Evolutionary conservation across 1,284 basidiomycete species (phyloP).

Genomic region (Marasmius oreades): DNA sequence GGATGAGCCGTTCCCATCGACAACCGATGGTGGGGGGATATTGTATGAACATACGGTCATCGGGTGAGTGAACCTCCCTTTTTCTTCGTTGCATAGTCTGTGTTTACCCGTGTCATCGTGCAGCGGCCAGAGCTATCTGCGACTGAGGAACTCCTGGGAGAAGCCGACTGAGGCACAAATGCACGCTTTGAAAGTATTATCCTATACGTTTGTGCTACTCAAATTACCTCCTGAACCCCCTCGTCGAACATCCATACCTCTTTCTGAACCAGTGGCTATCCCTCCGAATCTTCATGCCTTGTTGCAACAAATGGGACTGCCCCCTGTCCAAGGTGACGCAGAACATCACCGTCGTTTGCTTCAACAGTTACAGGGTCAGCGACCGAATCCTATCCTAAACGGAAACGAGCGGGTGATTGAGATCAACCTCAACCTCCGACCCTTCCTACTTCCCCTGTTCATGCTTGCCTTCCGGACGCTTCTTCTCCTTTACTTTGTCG

Average conservation of each 20-base stretch:
- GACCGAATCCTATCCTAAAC: slow-evolving; percentile 7
- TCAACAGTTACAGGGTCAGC: slow-evolving; percentile 23
- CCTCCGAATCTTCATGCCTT: slow-evolving; percentile 54
- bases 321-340: slow-evolving; percentile 40
- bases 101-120: slow-evolving; percentile 13
- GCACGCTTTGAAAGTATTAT: slow-evolving; percentile 69
- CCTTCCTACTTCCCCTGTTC: slow-evolving; percentile 61
- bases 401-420: slow-evolving; percentile 23
- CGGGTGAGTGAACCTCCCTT: slow-evolving; percentile 44
- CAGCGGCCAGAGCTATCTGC: slow-evolving; percentile 62
- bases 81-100: background rate
- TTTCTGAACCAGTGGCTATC: slow-evolving; percentile 25
- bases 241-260: slow-evolving; percentile 20
- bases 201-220: slow-evolving; percentile 59
- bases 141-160: slow-evolving; percentile 43
- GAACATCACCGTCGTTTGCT: slow-evolving; percentile 27
- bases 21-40: slow-evolving; percentile 41
- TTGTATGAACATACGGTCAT: slow-evolving; percentile 55
- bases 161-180: slow-evolving; percentile 57
- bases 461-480: slow-evolving; percentile 67
- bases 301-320: slow-evolving; percentile 60
- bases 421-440: slow-evolving; percentile 45
- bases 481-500: slow-evolving; percentile 75
- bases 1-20: slow-evolving; percentile 50
- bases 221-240: slow-evolving; percentile 26